Evolutionary conservation across 1,139 yeast species (phyloP).

Genomic region (Eremothecium sinecaudum): DNA sequence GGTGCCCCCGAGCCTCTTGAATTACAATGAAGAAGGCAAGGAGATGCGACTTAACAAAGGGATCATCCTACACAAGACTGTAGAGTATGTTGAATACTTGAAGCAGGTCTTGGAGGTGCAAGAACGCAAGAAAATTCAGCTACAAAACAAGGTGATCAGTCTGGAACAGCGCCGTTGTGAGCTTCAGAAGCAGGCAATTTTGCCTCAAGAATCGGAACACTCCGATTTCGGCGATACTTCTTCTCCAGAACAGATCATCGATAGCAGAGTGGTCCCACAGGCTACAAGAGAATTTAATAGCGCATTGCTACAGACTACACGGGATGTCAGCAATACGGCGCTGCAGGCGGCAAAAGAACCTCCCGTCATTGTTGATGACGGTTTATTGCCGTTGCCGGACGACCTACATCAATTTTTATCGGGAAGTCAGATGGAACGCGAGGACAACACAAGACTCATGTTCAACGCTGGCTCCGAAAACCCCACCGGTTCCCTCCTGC

Average conservation of each 20-base stretch:
- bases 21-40: conserved; percentile 44
- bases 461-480: conserved; percentile 15
- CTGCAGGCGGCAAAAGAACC: too few species aligned
- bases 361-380: background rate
- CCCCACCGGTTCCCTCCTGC: conserved; percentile 25
- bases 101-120: conserved; percentile 37
- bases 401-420: conserved; percentile 28
- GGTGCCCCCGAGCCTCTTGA: conserved; percentile 61
- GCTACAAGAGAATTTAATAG: conserved; percentile 5
- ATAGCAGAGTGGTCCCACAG: conserved; percentile 14
- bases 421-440: conserved; percentile 27
- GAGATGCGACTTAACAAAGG: conserved; percentile 68
- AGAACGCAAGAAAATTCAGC: conserved; percentile 31
- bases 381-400: conserved; percentile 13
- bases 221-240: conserved; percentile 6
- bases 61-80: conserved; percentile 56
- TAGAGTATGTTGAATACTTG: conserved; percentile 56
- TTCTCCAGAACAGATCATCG: conserved; percentile 17
- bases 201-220: background rate
- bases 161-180: conserved; percentile 17
- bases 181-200: background rate
- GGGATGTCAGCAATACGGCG: too few species aligned
- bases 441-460: conserved; percentile 27
- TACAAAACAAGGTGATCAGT: conserved; percentile 33
- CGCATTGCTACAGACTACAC: too few species aligned